Percentiles rank a stretch among this genome's conserved stretches.
Evolutionary conservation across 768 basidiomycete species (phyloP).

Genomic region (Erythrobasidium yunnanense): DNA sequence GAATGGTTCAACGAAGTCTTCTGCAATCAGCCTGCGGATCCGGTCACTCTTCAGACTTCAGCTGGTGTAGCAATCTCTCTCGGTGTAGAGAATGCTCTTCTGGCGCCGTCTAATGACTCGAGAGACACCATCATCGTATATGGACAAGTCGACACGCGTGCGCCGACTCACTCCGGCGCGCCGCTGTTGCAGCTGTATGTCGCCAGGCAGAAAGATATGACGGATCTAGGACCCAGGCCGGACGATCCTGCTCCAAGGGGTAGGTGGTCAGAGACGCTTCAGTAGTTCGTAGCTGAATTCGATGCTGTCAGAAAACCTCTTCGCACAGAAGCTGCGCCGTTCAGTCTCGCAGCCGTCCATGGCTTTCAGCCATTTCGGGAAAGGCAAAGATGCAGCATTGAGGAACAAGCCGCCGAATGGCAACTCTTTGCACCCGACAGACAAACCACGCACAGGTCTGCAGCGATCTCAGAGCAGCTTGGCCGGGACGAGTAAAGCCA

Average conservation of each 20-base stretch:
- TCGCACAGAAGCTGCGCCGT: slow-evolving; percentile 19
- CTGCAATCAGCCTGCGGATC: slow-evolving; percentile 8
- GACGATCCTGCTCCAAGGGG: slow-evolving; percentile 21
- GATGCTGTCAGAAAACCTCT: slow-evolving; percentile 24
- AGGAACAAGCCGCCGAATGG: neutral
- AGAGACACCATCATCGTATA: slow-evolving; percentile 6
- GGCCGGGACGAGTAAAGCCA: too few species aligned
- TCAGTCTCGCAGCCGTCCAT: slow-evolving; percentile 18
- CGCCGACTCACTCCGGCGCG: too few species aligned
- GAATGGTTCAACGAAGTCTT: slow-evolving; percentile 11
- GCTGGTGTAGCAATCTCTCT: slow-evolving; percentile 3
- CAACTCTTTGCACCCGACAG: too few species aligned
- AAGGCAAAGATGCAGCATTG: slow-evolving; percentile 9
- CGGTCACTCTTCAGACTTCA: neutral
- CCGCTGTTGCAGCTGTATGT: slow-evolving; percentile 16
- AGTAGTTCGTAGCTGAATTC: too few species aligned
- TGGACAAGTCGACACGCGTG: neutral
- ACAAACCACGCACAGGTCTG: too few species aligned
- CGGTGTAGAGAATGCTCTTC: slow-evolving; percentile 3
- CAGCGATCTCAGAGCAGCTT: too few species aligned
- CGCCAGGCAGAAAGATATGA: slow-evolving; percentile 1
- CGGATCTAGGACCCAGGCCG: neutral
- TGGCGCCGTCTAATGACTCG: neutral
- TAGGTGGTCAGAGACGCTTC: neutral
- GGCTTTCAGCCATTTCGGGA: neutral